A percentile compares a stretch with the other conserved stretches of the same genome.
phyloP scores from a whole-genome alignment of 108 stramenopile genomes.

The Aurantiochytrium sp. region DNA sequence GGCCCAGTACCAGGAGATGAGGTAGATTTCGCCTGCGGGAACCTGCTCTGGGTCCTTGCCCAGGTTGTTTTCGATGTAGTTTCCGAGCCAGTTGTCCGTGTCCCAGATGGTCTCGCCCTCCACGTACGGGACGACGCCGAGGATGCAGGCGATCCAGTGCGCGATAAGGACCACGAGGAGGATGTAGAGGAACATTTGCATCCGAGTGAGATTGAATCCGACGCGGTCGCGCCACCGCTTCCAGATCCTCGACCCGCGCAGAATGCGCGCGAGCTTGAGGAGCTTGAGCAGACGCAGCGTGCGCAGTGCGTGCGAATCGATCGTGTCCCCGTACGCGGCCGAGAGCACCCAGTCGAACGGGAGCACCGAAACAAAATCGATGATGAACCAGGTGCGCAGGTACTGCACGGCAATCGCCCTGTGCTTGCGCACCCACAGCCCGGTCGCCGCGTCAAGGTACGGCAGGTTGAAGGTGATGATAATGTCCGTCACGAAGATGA shows the following conservation, averaged over 20 bases:
- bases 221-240: constrained; percentile 2
- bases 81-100: neutral
- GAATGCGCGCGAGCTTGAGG: neutral
- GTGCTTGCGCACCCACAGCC: neutral
- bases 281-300: constrained; percentile 31
- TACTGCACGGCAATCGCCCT: neutral
- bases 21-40: neutral
- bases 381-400: neutral
- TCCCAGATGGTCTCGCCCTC: neutral
- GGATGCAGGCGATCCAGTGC: constrained; percentile 23
- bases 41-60: neutral
- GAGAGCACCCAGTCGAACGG: neutral
- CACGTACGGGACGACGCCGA: neutral
- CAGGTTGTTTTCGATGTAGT: neutral
- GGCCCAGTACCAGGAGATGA: neutral
- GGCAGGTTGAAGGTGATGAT: neutral
- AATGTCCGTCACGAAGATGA: neutral
- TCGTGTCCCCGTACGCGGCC: neutral
- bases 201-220: neutral
- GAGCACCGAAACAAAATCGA: neutral
- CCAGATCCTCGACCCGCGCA: neutral
- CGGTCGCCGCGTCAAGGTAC: neutral
- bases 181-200: neutral
- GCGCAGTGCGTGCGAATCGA: neutral
- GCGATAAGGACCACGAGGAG: neutral